Evolutionary conservation across 225 moss, liverwort and hornwort species (phyloP), one percentile per base, ranked within the genome.

Genomic region (Lunularia cruciata): DNA sequence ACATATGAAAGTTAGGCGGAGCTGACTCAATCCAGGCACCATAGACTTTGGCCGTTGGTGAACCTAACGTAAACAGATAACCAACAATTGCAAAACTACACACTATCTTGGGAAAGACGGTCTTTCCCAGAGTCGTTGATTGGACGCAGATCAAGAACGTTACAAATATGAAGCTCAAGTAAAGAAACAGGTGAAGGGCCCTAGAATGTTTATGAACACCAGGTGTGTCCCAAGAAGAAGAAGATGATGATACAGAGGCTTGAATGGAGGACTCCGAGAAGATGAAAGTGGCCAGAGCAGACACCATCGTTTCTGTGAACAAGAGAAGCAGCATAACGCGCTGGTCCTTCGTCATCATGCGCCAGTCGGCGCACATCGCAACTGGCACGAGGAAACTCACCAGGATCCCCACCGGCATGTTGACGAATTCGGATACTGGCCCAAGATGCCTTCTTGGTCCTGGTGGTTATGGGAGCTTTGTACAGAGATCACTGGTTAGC

Each of bases 281-380:
- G 67, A 52, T 35, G 22, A 67, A 51, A 23, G 67, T 67, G 8
- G 47, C 31, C 34, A 67, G 30, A 20, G 67, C 67, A 22, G 67
- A 33, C 13, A 52, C 31, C 49, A 67, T 67, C 67, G 51, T 52
- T 15, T 18, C 51, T 12, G 20, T 4, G 22, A 67, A 67, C 20
- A 67, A 37, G 16, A 35, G 34, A 13, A 67, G 51, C 33, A 52
- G 20, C 67, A 67, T 67, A 2, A 67, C n/a, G 2, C 67, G 67
- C 51, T 67, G 67, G 36, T 67, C 67, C 35, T 52, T 67, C 33
- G 49, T 67, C 67, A 67, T 35, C 35, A 52, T 51, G 49, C 67
- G 51, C 49, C 67, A 49, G 33, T 48, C 67, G 20, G 67, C 26
- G 51, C 51, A 52, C 49, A 67, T 33, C 19, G 40, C 51, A 25